These are phyloP conservation scores for Didymella exigua DNA, from an alignment of 2,329 filamentous ascomycete genomes.

Conservation along the genomic window DNA sequence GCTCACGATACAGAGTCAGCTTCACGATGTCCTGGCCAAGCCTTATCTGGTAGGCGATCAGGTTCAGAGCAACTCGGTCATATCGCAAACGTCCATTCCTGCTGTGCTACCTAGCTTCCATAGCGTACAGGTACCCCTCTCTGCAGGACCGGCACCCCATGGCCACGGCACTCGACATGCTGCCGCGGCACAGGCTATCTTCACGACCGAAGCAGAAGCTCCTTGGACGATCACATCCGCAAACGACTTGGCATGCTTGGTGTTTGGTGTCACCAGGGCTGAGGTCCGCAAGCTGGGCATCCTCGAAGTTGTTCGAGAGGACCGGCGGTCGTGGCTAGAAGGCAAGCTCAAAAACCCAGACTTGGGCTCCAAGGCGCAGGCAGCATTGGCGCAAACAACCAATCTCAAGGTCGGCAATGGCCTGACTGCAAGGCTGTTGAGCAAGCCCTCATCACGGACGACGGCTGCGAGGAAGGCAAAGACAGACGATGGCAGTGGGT, in stretches of 20 bases:
- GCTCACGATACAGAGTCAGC: constrained; percentile 76
- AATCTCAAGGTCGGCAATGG: constrained; percentile 73
- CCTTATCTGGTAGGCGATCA: constrained; percentile 70
- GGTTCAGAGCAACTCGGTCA: constrained; percentile 50
- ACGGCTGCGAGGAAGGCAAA: constrained; percentile 65
- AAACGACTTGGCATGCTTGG: constrained; percentile 92
- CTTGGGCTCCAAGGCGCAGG: constrained; percentile 50
- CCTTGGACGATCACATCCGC: constrained; percentile 97
- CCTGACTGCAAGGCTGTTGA: constrained; percentile 86
- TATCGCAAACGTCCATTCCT: constrained; percentile 56
- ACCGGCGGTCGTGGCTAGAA: constrained; percentile 87
- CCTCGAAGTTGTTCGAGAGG: constrained; percentile 89
- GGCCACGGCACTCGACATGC: constrained; percentile 89
- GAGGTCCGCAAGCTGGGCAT: constrained; percentile 96
- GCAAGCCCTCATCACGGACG: constrained; percentile 72
- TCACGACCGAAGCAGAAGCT: constrained; percentile 87
- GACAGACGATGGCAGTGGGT: constrained; percentile 64
- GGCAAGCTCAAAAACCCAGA: constrained; percentile 75
- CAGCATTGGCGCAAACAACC: constrained; percentile 45
- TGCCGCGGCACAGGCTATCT: constrained; percentile 92
- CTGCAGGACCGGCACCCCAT: constrained; percentile 61
- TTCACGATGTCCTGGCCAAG: constrained; percentile 83
- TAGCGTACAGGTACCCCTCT: constrained; percentile 41
- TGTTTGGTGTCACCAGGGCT: constrained; percentile 98
- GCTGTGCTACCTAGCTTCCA: constrained; percentile 44